Evolutionary conservation across 345 rosid species (phyloP).

Genomic region (Euphorbia tirucalli): DNA sequence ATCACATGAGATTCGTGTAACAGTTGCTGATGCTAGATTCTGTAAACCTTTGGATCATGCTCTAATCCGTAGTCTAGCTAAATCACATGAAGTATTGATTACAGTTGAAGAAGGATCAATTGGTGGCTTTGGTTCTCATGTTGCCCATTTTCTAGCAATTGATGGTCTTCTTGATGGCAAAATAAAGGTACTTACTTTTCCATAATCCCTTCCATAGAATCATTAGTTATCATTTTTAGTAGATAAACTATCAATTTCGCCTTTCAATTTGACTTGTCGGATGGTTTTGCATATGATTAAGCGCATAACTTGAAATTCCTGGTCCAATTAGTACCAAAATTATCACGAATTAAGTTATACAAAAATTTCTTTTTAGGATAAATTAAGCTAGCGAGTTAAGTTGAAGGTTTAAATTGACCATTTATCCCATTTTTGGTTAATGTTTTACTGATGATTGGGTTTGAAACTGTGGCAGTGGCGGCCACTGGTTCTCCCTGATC

Average conservation of each 20-base stretch:
- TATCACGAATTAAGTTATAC: no score
- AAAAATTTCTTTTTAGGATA: no score
- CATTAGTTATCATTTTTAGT: no score
- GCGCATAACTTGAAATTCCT: no score
- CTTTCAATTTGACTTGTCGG: no score
- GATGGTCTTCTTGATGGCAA: constrained; percentile 89
- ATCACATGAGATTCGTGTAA: constrained; percentile 45
- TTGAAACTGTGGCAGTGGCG: constrained; percentile 61
- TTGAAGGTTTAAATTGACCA: no score
- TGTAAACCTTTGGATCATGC: constrained; percentile 83
- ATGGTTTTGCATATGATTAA: no score
- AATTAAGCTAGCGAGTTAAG: no score
- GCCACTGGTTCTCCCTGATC: constrained; percentile 74
- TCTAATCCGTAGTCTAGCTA: constrained; percentile 79
- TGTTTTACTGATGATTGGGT: background rate
- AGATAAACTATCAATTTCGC: no score
- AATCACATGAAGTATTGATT: constrained; percentile 72
- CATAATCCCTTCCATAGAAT: no score
- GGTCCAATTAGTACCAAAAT: no score
- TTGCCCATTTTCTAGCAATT: constrained; percentile 89
- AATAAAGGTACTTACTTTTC: constrained; percentile 53
- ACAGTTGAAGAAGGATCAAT: constrained; percentile 97
- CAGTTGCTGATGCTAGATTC: constrained; percentile 90
- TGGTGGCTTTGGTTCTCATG: constrained; percentile 96
- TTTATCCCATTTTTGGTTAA: background rate